These are phyloP conservation scores for Chenopodium suecicum DNA, from an alignment of 148 eudicot genomes.

Conservation along the genomic window DNA sequence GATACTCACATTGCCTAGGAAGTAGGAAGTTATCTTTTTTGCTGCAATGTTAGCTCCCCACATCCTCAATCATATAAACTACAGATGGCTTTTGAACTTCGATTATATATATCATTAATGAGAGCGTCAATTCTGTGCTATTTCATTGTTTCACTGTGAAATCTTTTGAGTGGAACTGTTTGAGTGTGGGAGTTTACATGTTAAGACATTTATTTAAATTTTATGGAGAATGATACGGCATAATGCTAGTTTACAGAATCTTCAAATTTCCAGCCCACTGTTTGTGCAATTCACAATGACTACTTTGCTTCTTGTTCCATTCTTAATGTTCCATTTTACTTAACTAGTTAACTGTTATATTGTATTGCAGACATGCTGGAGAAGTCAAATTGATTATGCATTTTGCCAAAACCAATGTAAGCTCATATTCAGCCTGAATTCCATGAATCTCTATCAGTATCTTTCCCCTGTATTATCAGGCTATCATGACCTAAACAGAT, in stretches of 20 bases:
- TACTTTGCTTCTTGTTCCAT: neutral
- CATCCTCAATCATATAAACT: neutral
- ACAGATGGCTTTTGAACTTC: neutral
- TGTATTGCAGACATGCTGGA: slow-evolving; percentile 69
- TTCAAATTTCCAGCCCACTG: neutral
- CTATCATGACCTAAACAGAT: slow-evolving; percentile 7
- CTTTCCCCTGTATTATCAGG: neutral
- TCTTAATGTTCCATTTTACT: neutral
- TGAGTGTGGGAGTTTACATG: neutral
- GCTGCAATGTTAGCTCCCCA: neutral
- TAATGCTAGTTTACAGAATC: neutral
- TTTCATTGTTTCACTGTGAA: neutral
- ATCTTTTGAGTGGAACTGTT: neutral
- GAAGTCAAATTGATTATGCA: slow-evolving; percentile 89
- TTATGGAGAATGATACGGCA: neutral
- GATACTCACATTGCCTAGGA: neutral
- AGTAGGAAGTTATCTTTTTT: neutral
- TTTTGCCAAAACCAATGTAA: slow-evolving; percentile 63
- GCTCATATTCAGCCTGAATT: slow-evolving; percentile 5
- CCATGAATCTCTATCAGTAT: neutral
- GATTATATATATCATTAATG: neutral
- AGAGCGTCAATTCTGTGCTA: slow-evolving; percentile 5
- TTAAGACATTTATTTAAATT: neutral
- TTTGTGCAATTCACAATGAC: neutral
- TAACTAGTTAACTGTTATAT: slow-evolving; percentile 8